A percentile compares a stretch with the other conserved stretches of the same genome.
Conservation (phyloP, 495 filamentous ascomycete genomes). For the Penicillium cataractarum region DNA sequence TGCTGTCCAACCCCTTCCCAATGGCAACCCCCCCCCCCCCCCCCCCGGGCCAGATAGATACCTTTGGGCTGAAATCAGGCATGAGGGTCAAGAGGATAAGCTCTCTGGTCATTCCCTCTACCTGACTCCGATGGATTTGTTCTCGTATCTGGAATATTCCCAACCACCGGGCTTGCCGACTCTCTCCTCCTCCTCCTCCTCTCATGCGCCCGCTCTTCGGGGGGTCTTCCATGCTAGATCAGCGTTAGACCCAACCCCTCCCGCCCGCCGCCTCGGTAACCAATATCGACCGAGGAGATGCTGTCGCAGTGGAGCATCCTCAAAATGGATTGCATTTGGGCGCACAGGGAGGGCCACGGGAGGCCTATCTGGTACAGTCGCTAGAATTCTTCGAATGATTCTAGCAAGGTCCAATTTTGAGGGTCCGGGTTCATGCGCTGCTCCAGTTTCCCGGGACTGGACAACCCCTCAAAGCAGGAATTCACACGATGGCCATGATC, state of each 20-base stretch:
- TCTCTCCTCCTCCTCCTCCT: too few species aligned
- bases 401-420: too few species aligned
- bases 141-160: neutral
- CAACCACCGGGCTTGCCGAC: slow-evolving; percentile 2
- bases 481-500: neutral
- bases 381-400: neutral
- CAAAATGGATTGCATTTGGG: slow-evolving; percentile 5
- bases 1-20: neutral
- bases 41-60: too few species aligned
- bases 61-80: neutral
- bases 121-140: neutral
- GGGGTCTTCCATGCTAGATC: slow-evolving; percentile 11
- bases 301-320: slow-evolving; percentile 10
- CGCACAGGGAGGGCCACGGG: neutral
- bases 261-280: slow-evolving; percentile 16
- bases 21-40: neutral
- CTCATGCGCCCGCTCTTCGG: neutral
- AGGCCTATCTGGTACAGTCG: neutral
- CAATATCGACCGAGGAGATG: slow-evolving; percentile 14
- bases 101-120: neutral
- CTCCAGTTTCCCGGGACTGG: neutral
- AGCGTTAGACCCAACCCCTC: slow-evolving; percentile 13
- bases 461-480: neutral
- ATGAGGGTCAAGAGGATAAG: neutral
- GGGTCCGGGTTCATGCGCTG: neutral